phyloP scores from a whole-genome alignment of 2,329 filamentous ascomycete genomes.

The Emydomyces testavorans region DNA sequence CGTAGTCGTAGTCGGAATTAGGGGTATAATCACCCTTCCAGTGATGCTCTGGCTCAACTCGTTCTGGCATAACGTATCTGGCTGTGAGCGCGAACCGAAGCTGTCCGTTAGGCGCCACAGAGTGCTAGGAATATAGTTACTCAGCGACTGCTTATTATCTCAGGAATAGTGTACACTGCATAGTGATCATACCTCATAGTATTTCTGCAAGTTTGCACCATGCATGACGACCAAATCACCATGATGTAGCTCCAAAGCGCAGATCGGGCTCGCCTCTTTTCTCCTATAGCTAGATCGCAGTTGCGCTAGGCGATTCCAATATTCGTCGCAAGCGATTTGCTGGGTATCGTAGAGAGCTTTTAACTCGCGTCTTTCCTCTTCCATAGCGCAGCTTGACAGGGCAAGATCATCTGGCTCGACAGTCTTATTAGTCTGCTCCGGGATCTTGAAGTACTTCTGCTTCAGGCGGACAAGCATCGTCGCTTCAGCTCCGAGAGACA shows the following conservation, averaged over 20 bases:
- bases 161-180: neutral
- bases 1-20: conserved; percentile 15
- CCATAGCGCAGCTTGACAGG: conserved; percentile 23
- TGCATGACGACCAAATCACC: conserved; percentile 50
- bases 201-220: conserved; percentile 43
- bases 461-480: conserved; percentile 48
- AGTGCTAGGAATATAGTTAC: conserved; percentile 26
- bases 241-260: conserved; percentile 42
- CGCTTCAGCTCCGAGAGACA: conserved; percentile 43
- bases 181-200: conserved; percentile 36
- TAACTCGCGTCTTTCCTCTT: conserved; percentile 20
- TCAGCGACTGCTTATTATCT: neutral
- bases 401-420: conserved; percentile 22
- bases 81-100: conserved; percentile 42
- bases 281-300: conserved; percentile 20
- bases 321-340: conserved; percentile 18
- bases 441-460: conserved; percentile 31
- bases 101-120: conserved; percentile 34
- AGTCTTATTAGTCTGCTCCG: conserved; percentile 8
- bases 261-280: conserved; percentile 23
- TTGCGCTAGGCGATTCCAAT: conserved; percentile 20
- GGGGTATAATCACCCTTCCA: conserved; percentile 16
- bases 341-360: conserved; percentile 18
- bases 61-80: conserved; percentile 34
- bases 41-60: conserved; percentile 22